phyloP scores from a whole-genome alignment of 345 rosid genomes.

The Dipteronia sinensis region DNA sequence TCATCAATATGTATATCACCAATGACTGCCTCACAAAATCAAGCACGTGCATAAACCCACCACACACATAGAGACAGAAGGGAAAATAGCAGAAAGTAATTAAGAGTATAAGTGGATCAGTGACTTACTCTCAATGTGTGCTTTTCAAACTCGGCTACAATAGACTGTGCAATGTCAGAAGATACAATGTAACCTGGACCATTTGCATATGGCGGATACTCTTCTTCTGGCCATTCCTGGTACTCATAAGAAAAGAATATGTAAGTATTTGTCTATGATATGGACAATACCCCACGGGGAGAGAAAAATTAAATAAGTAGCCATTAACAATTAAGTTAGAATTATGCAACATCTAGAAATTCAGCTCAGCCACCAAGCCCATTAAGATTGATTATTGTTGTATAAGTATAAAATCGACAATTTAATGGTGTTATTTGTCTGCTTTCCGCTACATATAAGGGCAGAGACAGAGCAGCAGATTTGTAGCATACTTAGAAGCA shows the following conservation, averaged over 20 bases:
- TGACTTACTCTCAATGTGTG: slow-evolving; percentile 70
- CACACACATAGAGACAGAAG: neutral
- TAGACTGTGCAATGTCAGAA: slow-evolving; percentile 74
- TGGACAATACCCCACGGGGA: neutral
- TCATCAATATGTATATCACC: too few relatives aligned
- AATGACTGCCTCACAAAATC: neutral
- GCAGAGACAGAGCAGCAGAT: neutral
- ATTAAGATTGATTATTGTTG: neutral
- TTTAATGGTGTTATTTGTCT: neutral
- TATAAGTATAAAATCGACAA: neutral
- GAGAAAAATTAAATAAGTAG: neutral
- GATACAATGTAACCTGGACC: slow-evolving; percentile 93
- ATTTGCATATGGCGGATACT: slow-evolving; percentile 92
- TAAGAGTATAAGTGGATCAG: neutral
- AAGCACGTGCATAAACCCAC: neutral
- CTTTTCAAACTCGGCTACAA: slow-evolving; percentile 78
- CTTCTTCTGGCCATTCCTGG: slow-evolving; percentile 99
- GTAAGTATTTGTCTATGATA: slow-evolving; percentile 1
- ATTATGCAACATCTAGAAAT: neutral
- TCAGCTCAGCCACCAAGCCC: neutral
- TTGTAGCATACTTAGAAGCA: neutral
- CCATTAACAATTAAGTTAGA: neutral
- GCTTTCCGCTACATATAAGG: neutral
- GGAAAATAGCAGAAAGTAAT: neutral
- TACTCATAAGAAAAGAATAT: slow-evolving; percentile 17